Conservation (phyloP, 192 early-diverging fungal genomes). For the Spizellomyces sp. region DNA sequence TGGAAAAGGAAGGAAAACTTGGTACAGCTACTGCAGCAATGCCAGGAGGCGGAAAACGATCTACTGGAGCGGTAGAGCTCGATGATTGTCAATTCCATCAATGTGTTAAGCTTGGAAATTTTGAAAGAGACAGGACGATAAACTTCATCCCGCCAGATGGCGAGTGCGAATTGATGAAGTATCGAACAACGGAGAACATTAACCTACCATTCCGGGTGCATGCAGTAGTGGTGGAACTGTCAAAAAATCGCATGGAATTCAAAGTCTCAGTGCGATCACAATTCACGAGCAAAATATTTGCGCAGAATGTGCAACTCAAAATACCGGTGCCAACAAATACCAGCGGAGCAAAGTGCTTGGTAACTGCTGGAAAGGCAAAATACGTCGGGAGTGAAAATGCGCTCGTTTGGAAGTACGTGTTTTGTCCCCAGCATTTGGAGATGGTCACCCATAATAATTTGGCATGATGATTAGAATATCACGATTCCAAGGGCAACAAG, state of each 20-base stretch:
- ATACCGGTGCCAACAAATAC: conserved; percentile 94
- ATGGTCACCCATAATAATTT: background rate
- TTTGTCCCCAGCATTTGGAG: background rate
- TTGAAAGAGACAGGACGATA: conserved; percentile 91
- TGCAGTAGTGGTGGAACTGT: conserved; percentile 87
- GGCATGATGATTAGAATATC: conserved; percentile 62
- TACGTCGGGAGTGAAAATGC: conserved; percentile 92
- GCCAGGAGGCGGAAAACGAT: conserved; percentile 14
- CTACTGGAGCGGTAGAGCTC: conserved; percentile 71
- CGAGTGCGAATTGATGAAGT: conserved; percentile 94
- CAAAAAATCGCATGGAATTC: conserved; percentile 83
- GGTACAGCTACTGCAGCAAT: conserved; percentile 7
- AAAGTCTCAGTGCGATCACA: conserved; percentile 86
- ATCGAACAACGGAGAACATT: conserved; percentile 94
- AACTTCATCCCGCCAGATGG: conserved; percentile 98
- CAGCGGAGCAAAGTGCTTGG: conserved; percentile 77
- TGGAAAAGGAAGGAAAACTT: conserved; percentile 71
- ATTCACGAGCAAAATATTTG: conserved; percentile 85
- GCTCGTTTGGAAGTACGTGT: conserved; percentile 92
- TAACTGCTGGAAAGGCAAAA: conserved; percentile 86
- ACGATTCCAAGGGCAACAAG: conserved; percentile 88
- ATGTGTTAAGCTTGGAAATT: conserved; percentile 91
- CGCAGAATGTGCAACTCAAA: conserved; percentile 84
- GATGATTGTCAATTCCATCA: conserved; percentile 99
- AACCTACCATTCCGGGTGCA: conserved; percentile 94